Conservation (phyloP, 805 yeast species). For the Scheffersomyces coipomensis region DNA sequence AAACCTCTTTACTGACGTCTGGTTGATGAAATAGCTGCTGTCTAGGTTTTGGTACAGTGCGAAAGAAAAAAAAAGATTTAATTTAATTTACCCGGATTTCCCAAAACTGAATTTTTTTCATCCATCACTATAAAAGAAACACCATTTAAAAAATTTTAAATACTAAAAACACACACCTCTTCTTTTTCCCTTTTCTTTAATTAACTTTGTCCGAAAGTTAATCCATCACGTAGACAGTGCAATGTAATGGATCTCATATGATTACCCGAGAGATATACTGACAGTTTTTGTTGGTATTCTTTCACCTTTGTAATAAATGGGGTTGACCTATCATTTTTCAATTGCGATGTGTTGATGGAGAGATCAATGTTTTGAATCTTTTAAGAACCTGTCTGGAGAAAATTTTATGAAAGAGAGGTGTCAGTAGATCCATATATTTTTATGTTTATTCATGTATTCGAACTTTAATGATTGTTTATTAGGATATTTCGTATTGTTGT, state of each 20-base stretch:
- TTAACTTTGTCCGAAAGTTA: conserved; percentile 65
- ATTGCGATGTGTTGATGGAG: conserved; percentile 49
- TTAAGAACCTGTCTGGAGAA: conserved; percentile 53
- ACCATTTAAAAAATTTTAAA: too few relatives aligned
- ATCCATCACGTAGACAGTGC: conserved; percentile 75
- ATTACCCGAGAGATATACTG: conserved; percentile 10
- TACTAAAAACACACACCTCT: not conserved
- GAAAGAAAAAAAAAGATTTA: not conserved
- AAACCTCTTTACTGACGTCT: too few relatives aligned
- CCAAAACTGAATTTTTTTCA: too few relatives aligned
- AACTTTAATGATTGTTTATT: too few relatives aligned
- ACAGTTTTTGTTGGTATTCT: conserved; percentile 30
- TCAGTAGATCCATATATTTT: conserved; percentile 44
- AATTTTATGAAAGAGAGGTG: conserved; percentile 49
- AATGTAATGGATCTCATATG: conserved; percentile 18
- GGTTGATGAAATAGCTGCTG: too few relatives aligned
- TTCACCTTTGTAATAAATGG: not conserved
- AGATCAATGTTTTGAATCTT: conserved; percentile 34
- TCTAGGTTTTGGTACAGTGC: not conserved
- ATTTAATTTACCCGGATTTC: not conserved
- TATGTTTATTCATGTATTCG: not conserved
- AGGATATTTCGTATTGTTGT: too few relatives aligned
- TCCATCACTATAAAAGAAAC: not conserved
- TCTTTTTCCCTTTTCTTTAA: conserved; percentile 14
- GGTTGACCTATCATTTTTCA: conserved; percentile 4